Percentiles rank a stretch among this genome's conserved stretches.
phyloP scores from a whole-genome alignment of 2,329 filamentous ascomycete genomes.

The Aquanectria penicillioides region DNA sequence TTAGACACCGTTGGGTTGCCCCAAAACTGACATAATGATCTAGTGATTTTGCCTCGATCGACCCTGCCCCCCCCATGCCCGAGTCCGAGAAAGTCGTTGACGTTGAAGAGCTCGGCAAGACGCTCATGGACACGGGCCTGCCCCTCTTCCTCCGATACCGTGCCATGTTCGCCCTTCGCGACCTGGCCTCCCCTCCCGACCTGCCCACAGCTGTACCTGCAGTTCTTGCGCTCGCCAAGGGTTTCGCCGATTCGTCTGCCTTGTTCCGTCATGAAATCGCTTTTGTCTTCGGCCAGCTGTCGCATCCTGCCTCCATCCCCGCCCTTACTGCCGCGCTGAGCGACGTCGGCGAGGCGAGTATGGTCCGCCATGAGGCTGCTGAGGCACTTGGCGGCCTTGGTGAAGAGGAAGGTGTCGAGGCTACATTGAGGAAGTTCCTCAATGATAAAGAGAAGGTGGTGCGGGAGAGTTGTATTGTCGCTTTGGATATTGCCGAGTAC shows the following conservation, averaged over 20 bases:
- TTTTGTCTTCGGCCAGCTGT: conserved; percentile 96
- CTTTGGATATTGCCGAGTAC: conserved; percentile 97
- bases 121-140: conserved; percentile 79
- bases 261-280: conserved; percentile 98
- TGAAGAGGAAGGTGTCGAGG: conserved; percentile 92
- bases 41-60: conserved; percentile 95
- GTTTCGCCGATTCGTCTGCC: conserved; percentile 85
- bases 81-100: conserved; percentile 75
- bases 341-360: conserved; percentile 84
- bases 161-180: conserved; percentile 97
- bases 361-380: conserved; percentile 97
- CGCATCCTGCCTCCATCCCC: conserved; percentile 95
- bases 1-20: conserved; percentile 29
- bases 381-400: conserved; percentile 95
- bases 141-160: conserved; percentile 94
- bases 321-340: conserved; percentile 82
- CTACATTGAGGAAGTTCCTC: conserved; percentile 82
- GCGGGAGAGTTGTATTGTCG: conserved; percentile 92
- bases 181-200: conserved; percentile 92
- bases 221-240: conserved; percentile 84
- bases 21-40: conserved; percentile 43
- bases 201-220: conserved; percentile 90
- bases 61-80: conserved; percentile 90
- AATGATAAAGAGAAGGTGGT: conserved; percentile 94
- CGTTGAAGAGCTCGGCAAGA: conserved; percentile 79